phyloP scores from a whole-genome alignment of 176 grass and related monocot genomes.

The Dendrocalamus sinicus region DNA sequence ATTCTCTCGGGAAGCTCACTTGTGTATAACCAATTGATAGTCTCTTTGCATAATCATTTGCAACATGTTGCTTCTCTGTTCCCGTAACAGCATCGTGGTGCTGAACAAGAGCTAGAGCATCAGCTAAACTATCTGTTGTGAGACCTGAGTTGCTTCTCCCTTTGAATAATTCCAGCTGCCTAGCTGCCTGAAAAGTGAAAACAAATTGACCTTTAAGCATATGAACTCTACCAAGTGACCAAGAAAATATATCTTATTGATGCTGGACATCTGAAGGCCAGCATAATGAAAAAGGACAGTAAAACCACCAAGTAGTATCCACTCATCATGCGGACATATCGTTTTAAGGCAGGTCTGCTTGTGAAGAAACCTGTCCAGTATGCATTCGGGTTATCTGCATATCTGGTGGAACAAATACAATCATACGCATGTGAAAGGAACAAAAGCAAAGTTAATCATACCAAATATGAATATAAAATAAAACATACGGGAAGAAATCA shows the following conservation, averaged over 20 bases:
- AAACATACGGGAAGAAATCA: constrained; percentile 97
- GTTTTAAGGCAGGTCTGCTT: constrained; percentile 89
- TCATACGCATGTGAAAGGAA: constrained; percentile 26
- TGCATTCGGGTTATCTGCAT: constrained; percentile 91
- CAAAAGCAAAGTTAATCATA: constrained; percentile 3
- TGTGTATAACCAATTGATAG: constrained; percentile 85
- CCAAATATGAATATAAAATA: constrained; percentile 2
- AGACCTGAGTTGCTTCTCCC: constrained; percentile 58
- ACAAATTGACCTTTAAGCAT: constrained; percentile 32
- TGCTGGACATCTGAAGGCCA: constrained; percentile 9
- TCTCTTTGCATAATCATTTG: constrained; percentile 98
- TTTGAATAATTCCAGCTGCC: constrained; percentile 86
- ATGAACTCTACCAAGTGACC: constrained; percentile 1
- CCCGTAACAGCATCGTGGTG: constrained; percentile 96
- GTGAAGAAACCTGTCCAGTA: constrained; percentile 99
- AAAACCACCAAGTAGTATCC: constrained; percentile 84
- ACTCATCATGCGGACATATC: constrained; percentile 84
- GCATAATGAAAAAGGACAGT: neutral
- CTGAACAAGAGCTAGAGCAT: constrained; percentile 90
- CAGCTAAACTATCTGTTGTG: constrained; percentile 70
- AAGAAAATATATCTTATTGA: constrained; percentile 16
- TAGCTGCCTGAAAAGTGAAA: constrained; percentile 76
- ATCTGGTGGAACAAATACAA: constrained; percentile 61
- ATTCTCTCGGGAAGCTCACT: constrained; percentile 52
- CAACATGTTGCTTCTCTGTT: constrained; percentile 98